Conservation (phyloP, 2,329 filamentous ascomycete genomes). For the Epichloe glyceriae region DNA sequence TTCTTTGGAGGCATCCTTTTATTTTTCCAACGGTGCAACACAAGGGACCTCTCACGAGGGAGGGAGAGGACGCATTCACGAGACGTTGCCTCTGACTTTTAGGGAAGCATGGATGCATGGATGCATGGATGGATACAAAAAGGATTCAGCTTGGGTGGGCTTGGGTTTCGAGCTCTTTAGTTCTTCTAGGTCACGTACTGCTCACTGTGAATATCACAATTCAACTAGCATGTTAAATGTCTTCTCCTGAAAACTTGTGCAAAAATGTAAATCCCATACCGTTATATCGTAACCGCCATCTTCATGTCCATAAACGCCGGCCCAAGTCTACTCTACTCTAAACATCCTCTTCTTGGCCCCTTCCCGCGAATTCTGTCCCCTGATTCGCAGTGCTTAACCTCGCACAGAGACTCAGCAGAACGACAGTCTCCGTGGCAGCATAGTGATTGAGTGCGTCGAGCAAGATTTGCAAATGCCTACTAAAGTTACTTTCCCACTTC, state of each 20-base stretch:
- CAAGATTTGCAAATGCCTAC: constrained; percentile 80
- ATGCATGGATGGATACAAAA: no score
- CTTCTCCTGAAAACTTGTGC: no score
- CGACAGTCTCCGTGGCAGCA: constrained; percentile 92
- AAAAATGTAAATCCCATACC: no score
- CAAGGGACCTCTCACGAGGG: not conserved
- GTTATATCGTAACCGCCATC: no score
- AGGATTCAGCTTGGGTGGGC: no score
- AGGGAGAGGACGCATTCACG: not conserved
- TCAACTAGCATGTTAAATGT: no score
- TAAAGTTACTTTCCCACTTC: constrained; percentile 91
- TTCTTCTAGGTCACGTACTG: no score
- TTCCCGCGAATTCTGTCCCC: constrained; percentile 51
- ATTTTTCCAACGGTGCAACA: not conserved
- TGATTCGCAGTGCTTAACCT: constrained; percentile 71
- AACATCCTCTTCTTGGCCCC: constrained; percentile 44
- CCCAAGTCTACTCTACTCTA: not conserved
- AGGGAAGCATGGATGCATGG: no score
- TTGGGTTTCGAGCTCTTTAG: no score
- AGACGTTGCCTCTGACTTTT: no score
- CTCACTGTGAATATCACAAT: no score
- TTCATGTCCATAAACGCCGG: not conserved
- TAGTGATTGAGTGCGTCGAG: constrained; percentile 95
- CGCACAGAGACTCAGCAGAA: constrained; percentile 77
- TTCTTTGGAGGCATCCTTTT: not conserved